Evolutionary conservation across 2,329 filamentous ascomycete species (phyloP).

Genomic region (Talaromyces marneffei): DNA sequence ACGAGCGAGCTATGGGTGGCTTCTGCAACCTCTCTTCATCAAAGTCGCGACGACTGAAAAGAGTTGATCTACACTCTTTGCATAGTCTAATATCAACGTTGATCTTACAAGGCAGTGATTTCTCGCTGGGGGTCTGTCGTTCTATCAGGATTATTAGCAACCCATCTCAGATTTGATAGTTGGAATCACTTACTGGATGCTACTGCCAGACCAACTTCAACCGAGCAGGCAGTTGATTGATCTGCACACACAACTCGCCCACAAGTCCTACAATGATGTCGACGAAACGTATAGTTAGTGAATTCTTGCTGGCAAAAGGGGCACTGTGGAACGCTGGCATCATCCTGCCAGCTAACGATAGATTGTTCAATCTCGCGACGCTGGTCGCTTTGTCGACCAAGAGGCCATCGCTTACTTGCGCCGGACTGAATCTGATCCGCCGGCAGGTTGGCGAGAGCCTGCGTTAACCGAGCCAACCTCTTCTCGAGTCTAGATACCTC

Average conservation of each 20-base stretch:
- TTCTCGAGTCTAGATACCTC: slow-evolving; percentile 90
- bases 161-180: too few relatives aligned
- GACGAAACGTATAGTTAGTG: slow-evolving; percentile 81
- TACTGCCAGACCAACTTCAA: slow-evolving; percentile 74
- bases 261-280: slow-evolving; percentile 92
- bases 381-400: slow-evolving; percentile 65
- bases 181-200: slow-evolving; percentile 49
- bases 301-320: slow-evolving; percentile 97
- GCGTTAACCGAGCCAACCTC: slow-evolving; percentile 80
- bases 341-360: slow-evolving; percentile 92
- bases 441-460: slow-evolving; percentile 69
- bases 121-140: slow-evolving; percentile 33
- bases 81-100: slow-evolving; percentile 85
- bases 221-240: slow-evolving; percentile 74
- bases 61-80: slow-evolving; percentile 70
- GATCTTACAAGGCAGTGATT: slow-evolving; percentile 48
- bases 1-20: slow-evolving; percentile 70
- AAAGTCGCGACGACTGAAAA: slow-evolving; percentile 74
- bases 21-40: slow-evolving; percentile 60
- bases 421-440: slow-evolving; percentile 56
- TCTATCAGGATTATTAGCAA: slow-evolving; percentile 5
- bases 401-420: slow-evolving; percentile 42
- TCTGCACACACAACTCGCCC: slow-evolving; percentile 92
- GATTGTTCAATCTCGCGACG: slow-evolving; percentile 82
- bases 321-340: slow-evolving; percentile 70